Evolutionary conservation across 148 eudicot species (phyloP).

Genomic region (Agrostemma githago): DNA sequence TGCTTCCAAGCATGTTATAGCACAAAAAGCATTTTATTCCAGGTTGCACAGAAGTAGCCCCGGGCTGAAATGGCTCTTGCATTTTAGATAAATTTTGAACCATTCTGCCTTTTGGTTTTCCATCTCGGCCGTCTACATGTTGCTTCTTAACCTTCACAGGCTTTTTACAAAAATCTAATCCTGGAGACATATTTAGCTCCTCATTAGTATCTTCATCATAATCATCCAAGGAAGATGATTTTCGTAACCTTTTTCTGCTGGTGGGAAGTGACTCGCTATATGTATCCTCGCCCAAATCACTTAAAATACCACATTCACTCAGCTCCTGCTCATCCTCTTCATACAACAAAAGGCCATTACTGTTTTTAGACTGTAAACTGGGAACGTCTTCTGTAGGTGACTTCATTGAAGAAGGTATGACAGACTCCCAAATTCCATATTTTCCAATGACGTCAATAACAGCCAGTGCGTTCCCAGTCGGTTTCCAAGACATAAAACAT

Average conservation of each 20-base stretch:
- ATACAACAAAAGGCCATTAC: conserved; percentile 64
- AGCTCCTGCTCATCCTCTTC: conserved; percentile 77
- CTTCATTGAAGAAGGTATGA: conserved; percentile 81
- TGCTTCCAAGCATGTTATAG: conserved; percentile 89
- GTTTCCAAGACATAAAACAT: conserved; percentile 90
- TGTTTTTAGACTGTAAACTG: conserved; percentile 44
- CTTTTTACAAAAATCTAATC: conserved; percentile 48
- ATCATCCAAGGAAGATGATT: conserved; percentile 45
- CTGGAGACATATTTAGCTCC: conserved; percentile 34
- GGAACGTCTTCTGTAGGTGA: conserved; percentile 91
- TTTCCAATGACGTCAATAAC: conserved; percentile 89
- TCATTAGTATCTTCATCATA: conserved; percentile 46
- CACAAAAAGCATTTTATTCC: conserved; percentile 80
- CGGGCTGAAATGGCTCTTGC: conserved; percentile 97
- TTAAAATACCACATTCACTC: conserved; percentile 56
- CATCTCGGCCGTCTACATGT: conserved; percentile 30
- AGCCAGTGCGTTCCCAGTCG: conserved; percentile 85
- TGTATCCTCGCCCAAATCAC: conserved; percentile 81
- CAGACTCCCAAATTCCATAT: conserved; percentile 90
- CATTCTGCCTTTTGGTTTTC: conserved; percentile 23
- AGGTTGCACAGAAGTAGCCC: conserved; percentile 76
- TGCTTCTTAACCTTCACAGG: conserved; percentile 45
- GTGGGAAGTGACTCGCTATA: conserved; percentile 55
- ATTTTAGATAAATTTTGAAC: conserved; percentile 35
- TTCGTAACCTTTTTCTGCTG: conserved; percentile 72